These are phyloP conservation scores for Pseudotulostoma volvatum DNA, from an alignment of 495 filamentous ascomycete species.

Conservation along the genomic window DNA sequence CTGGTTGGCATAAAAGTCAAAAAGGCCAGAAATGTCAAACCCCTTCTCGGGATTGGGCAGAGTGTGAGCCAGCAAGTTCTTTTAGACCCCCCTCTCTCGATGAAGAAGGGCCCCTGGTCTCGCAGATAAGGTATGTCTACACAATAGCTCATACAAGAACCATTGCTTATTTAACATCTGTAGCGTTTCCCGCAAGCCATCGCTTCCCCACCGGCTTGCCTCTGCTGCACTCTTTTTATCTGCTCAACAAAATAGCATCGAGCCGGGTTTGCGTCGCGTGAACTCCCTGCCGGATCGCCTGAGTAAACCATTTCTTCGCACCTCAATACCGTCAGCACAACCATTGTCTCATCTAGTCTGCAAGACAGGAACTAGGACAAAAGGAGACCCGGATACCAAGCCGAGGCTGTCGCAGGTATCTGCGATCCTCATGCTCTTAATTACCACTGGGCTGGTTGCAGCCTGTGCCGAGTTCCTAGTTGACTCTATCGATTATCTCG, in stretches of 20 bases:
- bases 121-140: too few species aligned
- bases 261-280: constrained; percentile 53
- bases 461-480: constrained; percentile 81
- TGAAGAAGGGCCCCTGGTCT: too few species aligned
- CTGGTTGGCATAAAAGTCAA: too few species aligned
- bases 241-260: constrained; percentile 34
- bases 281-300: constrained; percentile 50
- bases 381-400: constrained; percentile 25
- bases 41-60: too few species aligned
- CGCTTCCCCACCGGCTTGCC: too few species aligned
- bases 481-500: constrained; percentile 58
- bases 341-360: constrained; percentile 5
- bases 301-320: constrained; percentile 16
- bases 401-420: constrained; percentile 54
- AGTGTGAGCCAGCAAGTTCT: too few species aligned
- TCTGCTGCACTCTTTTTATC: too few species aligned
- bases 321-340: constrained; percentile 9
- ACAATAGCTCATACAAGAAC: too few species aligned
- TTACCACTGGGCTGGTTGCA: constrained; percentile 66
- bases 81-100: too few species aligned
- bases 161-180: too few species aligned
- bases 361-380: constrained; percentile 5
- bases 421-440: constrained; percentile 54
- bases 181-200: too few species aligned
- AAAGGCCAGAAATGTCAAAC: too few species aligned